Evolutionary conservation across 2,329 filamentous ascomycete species (phyloP).

Genomic region (Sporothrix brunneoviolacea): DNA sequence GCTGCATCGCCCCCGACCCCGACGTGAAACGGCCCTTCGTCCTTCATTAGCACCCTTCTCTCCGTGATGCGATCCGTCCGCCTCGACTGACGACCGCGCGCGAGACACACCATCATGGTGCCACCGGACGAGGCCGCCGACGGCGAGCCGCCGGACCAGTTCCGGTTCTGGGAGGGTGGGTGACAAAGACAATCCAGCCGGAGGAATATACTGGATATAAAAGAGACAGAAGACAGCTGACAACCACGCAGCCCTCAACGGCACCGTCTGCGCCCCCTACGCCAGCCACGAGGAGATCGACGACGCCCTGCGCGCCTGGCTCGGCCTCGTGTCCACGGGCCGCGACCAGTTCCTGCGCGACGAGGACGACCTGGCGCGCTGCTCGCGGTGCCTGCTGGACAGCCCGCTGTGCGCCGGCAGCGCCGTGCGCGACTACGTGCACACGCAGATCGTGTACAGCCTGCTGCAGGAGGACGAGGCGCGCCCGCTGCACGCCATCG

Average conservation of each 20-base stretch:
- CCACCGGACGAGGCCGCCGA: not conserved
- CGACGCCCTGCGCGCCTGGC: constrained; percentile 75
- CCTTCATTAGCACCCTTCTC: not conserved
- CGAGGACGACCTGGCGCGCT: constrained; percentile 73
- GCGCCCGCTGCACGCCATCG: constrained; percentile 72
- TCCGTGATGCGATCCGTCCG: constrained; percentile 3
- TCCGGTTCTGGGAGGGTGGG: constrained; percentile 6
- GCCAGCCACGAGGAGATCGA: constrained; percentile 60
- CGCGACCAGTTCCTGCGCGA: constrained; percentile 68
- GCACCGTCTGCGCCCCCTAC: constrained; percentile 41
- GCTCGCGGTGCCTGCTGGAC: constrained; percentile 70
- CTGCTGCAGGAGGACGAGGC: constrained; percentile 83
- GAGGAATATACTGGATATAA: too few relatives aligned
- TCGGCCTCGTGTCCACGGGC: constrained; percentile 68
- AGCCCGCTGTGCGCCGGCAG: constrained; percentile 69
- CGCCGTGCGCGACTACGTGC: constrained; percentile 65
- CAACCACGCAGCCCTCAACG: constrained; percentile 36
- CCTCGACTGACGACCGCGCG: not conserved
- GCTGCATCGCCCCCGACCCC: too few relatives aligned
- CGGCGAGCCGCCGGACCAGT: not conserved
- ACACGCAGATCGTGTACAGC: constrained; percentile 86
- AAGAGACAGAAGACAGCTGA: not conserved
- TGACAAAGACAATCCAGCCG: too few relatives aligned
- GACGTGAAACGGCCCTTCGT: too few relatives aligned
- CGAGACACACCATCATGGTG: constrained; percentile 6